A percentile compares a stretch with the other conserved stretches of the same genome.
phyloP scores from a whole-genome alignment of 2,329 filamentous ascomycete species.

The Venturia asperata region DNA sequence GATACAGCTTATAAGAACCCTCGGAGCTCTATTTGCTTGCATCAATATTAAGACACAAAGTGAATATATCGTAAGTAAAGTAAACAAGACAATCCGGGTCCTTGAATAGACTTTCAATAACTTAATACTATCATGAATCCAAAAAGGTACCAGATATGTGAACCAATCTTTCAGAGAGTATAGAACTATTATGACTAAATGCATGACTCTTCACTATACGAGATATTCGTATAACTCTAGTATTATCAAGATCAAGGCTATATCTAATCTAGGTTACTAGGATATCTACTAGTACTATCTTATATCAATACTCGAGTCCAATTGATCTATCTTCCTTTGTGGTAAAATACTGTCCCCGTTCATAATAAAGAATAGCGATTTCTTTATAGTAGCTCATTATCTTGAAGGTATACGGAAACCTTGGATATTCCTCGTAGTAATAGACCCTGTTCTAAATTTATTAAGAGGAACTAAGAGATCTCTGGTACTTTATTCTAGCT shows the following conservation, averaged over 20 bases:
- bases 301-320: too few relatives aligned
- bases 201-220: background rate
- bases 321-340: too few relatives aligned
- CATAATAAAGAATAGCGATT: too few relatives aligned
- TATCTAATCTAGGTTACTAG: background rate
- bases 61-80: background rate
- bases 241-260: background rate
- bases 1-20: background rate
- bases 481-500: too few relatives aligned
- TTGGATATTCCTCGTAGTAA: too few relatives aligned
- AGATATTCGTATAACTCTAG: background rate
- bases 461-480: too few relatives aligned
- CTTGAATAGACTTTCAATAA: background rate
- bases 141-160: background rate
- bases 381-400: too few relatives aligned
- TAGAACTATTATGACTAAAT: background rate
- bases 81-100: background rate
- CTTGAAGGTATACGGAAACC: too few relatives aligned
- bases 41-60: background rate
- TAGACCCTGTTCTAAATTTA: too few relatives aligned
- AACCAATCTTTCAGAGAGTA: background rate
- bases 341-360: too few relatives aligned
- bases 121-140: background rate
- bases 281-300: background rate
- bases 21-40: background rate